Conservation (phyloP, 208 protist genomes). For the Blastocrithidia nonstop region DNA sequence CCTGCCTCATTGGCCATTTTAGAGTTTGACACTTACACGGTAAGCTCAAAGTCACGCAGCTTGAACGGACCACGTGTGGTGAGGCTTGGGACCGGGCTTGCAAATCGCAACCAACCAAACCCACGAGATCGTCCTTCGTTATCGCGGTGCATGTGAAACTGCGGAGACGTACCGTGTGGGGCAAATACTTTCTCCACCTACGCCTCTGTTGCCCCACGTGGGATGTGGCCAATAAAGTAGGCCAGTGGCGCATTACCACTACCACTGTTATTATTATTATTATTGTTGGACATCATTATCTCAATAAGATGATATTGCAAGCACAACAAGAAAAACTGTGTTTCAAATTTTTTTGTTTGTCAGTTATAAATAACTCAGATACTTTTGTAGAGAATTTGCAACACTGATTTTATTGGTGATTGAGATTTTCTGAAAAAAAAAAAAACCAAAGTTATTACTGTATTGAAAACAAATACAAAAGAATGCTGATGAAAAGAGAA, state of each 20-base stretch:
- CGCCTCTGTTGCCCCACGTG: background rate
- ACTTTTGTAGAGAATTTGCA: too few species aligned
- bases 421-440: too few species aligned
- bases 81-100: background rate
- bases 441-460: too few species aligned
- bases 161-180: slow-evolving; percentile 5
- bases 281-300: too few species aligned
- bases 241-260: background rate
- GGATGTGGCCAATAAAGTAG: slow-evolving; percentile 9
- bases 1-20: too few species aligned
- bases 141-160: background rate
- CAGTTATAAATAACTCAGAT: too few species aligned
- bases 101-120: slow-evolving; percentile 9
- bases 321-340: too few species aligned
- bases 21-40: background rate
- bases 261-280: slow-evolving; percentile 1
- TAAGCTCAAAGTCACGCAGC: background rate
- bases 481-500: too few species aligned
- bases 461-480: too few species aligned
- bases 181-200: slow-evolving; percentile 4
- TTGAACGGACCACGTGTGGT: slow-evolving; percentile 3
- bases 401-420: too few species aligned
- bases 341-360: too few species aligned
- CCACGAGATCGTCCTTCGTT: background rate
- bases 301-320: too few species aligned